Evolutionary conservation across 805 yeast genomes (phyloP).

Genomic region (Sugiyamaella lignohabitans): DNA sequence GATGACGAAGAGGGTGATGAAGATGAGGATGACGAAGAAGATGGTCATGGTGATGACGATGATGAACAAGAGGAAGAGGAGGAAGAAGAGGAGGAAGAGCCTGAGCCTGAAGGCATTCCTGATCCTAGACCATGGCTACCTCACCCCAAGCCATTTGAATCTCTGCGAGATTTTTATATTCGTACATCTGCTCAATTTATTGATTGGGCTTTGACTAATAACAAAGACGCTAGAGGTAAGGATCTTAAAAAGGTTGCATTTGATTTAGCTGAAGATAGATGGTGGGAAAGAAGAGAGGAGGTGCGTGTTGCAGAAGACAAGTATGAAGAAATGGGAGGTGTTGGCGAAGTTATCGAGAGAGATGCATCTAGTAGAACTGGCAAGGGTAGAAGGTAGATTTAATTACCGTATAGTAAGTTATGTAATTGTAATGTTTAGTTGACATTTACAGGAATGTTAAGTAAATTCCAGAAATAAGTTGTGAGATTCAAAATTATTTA

Average conservation of each 20-base stretch:
- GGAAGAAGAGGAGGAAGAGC: conserved; percentile 56
- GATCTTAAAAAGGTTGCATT: conserved; percentile 82
- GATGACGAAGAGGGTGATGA: conserved; percentile 59
- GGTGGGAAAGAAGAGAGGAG: conserved; percentile 98
- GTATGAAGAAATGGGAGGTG: conserved; percentile 85
- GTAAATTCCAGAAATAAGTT: too few relatives aligned
- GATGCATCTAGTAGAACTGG: conserved; percentile 36
- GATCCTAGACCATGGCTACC: conserved; percentile 96
- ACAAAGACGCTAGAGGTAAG: conserved; percentile 82
- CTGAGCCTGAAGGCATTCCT: conserved; percentile 63
- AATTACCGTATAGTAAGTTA: too few relatives aligned
- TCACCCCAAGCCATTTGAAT: conserved; percentile 91
- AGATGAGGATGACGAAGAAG: conserved; percentile 66
- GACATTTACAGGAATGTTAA: too few relatives aligned
- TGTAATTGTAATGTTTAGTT: too few relatives aligned
- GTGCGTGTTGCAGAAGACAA: conserved; percentile 83
- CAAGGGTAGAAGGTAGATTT: conserved; percentile 4
- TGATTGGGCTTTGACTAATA: conserved; percentile 87
- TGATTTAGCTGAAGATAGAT: conserved; percentile 86
- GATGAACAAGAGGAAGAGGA: conserved; percentile 62
- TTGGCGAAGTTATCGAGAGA: conserved; percentile 76
- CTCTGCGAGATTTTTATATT: conserved; percentile 72
- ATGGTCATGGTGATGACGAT: conserved; percentile 37
- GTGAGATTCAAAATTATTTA: too few relatives aligned
- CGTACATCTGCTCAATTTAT: conserved; percentile 82